Base-by-base conservation (phyloP, 225 moss, liverwort and hornwort genomes). In the Lunularia cruciata region DNA sequence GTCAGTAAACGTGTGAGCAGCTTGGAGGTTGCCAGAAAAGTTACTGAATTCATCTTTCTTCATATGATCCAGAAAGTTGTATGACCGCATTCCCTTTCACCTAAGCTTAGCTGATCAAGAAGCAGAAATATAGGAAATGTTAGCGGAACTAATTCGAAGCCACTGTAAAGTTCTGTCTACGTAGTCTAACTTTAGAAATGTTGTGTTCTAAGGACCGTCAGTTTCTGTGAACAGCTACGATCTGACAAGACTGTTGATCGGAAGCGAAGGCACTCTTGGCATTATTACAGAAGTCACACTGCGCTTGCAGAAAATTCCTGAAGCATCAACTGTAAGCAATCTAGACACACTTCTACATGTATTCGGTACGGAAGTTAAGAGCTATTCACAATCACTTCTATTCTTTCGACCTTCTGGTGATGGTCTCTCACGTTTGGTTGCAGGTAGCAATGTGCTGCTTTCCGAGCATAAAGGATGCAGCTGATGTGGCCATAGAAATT, bases 391-490 rank as follows among this genome's bases (percentile, higher is more conserved):
- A 25, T 11, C 31, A 16, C 31, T 56, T 57, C 16, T 31, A 32
- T 57, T 13, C 30, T 6, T 58, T 18, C 34, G 3, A 27, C 19
- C 3, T 9, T 58, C 11, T 28, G 25, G 13, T 54, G 54, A 12
- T 26, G 34, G 33, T 12, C 27, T 51, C 58, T 72, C 60, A 43
- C 60, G 53, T 28, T 53, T 22, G 46, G 2, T 14, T 73, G 67
- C 86, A 96, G 96, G 96, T 98, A 64, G 98, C 93, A 28, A 82
- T 98, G 89, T 98, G 93, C 76, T 88, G 77, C 77, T 98, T 98
- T 69, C 89, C 93, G 63, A 86, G 78, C 40, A 79, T 98, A 40
- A 76, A 83, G 66, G 88, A 93, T 70, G 98, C 98, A 37, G 93
- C 98, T 68, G 83, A 86, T 76, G 98, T 93, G 59, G 93, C 93